A percentile compares a stretch with the other conserved stretches of the same genome.
Conservation (phyloP, 495 filamentous ascomycete genomes). For the Diplogelasinospora grovesii region DNA sequence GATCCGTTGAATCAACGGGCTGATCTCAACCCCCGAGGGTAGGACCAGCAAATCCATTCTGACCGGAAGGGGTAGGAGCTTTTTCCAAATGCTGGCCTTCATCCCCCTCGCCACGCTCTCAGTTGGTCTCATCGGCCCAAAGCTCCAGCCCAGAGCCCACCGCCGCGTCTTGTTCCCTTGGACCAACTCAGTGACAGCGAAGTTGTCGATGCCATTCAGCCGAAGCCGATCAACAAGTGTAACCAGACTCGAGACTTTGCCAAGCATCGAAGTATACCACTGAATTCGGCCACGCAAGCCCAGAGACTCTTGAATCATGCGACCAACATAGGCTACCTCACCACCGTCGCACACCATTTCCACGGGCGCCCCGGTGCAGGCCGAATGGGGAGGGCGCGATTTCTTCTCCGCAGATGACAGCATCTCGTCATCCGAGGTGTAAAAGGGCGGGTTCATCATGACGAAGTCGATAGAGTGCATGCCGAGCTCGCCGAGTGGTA, state of each 20-base stretch:
- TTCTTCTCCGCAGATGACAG: slow-evolving; percentile 58
- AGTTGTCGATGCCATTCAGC: slow-evolving; percentile 60
- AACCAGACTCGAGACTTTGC: slow-evolving; percentile 68
- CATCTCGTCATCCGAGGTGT: slow-evolving; percentile 65
- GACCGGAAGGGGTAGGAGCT: slow-evolving; percentile 52
- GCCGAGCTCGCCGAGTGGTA: slow-evolving; percentile 52
- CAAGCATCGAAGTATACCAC: slow-evolving; percentile 93
- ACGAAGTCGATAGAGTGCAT: slow-evolving; percentile 69
- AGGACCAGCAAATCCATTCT: slow-evolving; percentile 23
- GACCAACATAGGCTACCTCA: slow-evolving; percentile 70
- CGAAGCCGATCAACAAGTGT: slow-evolving; percentile 55
- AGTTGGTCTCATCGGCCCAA: slow-evolving; percentile 57
- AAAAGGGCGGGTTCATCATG: slow-evolving; percentile 96
- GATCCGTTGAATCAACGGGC: slow-evolving; percentile 11
- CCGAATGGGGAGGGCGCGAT: slow-evolving; percentile 58
- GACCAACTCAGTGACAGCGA: slow-evolving; percentile 72
- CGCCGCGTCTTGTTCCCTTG: slow-evolving; percentile 74
- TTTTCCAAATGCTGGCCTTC: slow-evolving; percentile 47
- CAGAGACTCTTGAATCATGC: slow-evolving; percentile 70
- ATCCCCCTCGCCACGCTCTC: slow-evolving; percentile 53
- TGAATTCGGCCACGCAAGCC: slow-evolving; percentile 51
- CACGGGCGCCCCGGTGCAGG: slow-evolving; percentile 71
- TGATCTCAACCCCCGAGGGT: slow-evolving; percentile 1
- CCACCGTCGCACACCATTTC: slow-evolving; percentile 89
- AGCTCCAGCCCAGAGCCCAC: slow-evolving; percentile 90